These are phyloP conservation scores for Akanthomyces muscarius DNA, from an alignment of 2,329 filamentous ascomycete genomes.

Conservation along the genomic window DNA sequence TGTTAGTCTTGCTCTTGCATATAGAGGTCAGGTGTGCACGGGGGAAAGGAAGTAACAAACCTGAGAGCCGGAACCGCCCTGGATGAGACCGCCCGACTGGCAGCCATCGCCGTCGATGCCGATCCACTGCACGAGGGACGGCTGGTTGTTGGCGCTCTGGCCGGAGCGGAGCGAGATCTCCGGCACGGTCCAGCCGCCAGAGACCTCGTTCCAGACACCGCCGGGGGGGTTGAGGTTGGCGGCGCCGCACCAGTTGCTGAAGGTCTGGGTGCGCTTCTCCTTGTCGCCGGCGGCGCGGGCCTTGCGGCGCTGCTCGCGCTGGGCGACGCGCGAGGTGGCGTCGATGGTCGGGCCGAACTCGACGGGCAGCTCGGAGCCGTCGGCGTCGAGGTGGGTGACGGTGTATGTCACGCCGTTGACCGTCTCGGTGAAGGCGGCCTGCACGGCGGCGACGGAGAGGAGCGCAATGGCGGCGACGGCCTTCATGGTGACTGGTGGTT, in stretches of 20 bases:
- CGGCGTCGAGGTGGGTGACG: slow-evolving; percentile 6
- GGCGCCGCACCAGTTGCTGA: slow-evolving; percentile 10
- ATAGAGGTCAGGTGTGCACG: background rate
- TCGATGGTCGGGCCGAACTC: background rate
- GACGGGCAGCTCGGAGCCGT: slow-evolving; percentile 13
- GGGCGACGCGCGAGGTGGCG: background rate
- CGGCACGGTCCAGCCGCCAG: slow-evolving; percentile 2
- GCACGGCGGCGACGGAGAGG: slow-evolving; percentile 2
- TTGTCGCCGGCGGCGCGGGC: slow-evolving; percentile 32
- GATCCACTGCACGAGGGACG: slow-evolving; percentile 6
- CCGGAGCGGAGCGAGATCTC: background rate
- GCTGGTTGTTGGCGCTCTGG: background rate
- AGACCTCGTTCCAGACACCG: slow-evolving; percentile 1
- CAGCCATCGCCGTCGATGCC: slow-evolving; percentile 14
- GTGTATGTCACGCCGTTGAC: slow-evolving; percentile 13
- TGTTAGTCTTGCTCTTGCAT: too few relatives aligned
- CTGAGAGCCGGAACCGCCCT: slow-evolving; percentile 8
- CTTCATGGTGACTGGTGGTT: background rate
- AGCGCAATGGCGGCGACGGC: background rate
- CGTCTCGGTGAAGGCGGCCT: slow-evolving; percentile 7
- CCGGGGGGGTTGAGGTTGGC: slow-evolving; percentile 1
- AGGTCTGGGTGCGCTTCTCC: slow-evolving; percentile 8
- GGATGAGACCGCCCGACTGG: background rate
- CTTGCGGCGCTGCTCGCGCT: slow-evolving; percentile 26
- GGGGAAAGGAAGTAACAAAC: background rate